phyloP scores from a whole-genome alignment of 2,329 filamentous ascomycete genomes.

The Ceratocystis cubensis region DNA sequence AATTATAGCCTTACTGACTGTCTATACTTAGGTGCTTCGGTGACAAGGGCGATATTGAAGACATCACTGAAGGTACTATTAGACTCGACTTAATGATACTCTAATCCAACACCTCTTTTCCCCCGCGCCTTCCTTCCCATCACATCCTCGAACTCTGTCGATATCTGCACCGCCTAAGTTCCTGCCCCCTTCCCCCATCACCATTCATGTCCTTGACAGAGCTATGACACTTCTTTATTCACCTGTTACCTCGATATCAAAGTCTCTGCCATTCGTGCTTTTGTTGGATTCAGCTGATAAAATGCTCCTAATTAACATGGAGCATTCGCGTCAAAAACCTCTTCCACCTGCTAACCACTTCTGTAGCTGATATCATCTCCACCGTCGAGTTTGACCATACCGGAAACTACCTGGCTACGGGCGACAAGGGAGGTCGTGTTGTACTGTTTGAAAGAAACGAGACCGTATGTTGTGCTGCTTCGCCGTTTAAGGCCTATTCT shows the following conservation, averaged over 20 bases:
- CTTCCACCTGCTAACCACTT: conserved; percentile 3
- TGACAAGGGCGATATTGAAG: conserved; percentile 98
- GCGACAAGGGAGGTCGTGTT: conserved; percentile 75
- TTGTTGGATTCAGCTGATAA: background rate
- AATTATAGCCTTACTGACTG: conserved; percentile 9
- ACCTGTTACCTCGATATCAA: background rate
- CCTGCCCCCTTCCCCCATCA: background rate
- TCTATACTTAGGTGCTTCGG: conserved; percentile 70
- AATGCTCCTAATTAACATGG: background rate
- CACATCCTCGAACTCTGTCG: background rate
- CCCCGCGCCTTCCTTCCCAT: conserved; percentile 3
- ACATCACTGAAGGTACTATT: conserved; percentile 81
- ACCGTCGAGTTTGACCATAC: conserved; percentile 86
- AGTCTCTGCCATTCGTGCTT: background rate
- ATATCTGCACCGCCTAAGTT: background rate
- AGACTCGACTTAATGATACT: background rate
- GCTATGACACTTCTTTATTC: background rate
- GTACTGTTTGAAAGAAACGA: conserved; percentile 89
- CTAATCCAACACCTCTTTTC: background rate
- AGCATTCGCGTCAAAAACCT: background rate
- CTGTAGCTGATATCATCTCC: conserved; percentile 73
- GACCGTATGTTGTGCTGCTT: conserved; percentile 50
- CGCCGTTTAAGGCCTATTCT: conserved; percentile 9
- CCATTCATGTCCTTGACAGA: background rate
- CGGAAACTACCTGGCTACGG: conserved; percentile 79